Evolutionary conservation across 1,284 basidiomycete species (phyloP).

Genomic region (Macrocystidia cucumis): DNA sequence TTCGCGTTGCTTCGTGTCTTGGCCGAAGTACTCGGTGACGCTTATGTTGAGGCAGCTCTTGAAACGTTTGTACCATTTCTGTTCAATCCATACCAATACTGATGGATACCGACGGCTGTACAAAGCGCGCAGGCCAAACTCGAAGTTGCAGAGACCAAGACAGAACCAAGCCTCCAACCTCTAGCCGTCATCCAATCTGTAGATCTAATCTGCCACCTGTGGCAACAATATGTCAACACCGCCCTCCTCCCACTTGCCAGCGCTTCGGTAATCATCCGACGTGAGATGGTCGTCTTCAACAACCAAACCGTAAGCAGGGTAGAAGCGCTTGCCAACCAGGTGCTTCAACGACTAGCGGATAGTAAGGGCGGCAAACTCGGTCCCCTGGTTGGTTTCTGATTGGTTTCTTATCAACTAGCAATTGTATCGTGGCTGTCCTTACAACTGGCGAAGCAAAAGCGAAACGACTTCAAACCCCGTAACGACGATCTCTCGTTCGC

Average conservation of each 20-base stretch:
- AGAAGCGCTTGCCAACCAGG: conserved; percentile 79
- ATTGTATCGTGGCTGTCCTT: conserved; percentile 63
- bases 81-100: conserved; percentile 3
- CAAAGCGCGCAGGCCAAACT: conserved; percentile 65
- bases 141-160: conserved; percentile 67
- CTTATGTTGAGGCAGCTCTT: conserved; percentile 87
- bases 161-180: conserved; percentile 75
- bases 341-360: conserved; percentile 84
- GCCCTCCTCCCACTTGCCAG: conserved; percentile 87
- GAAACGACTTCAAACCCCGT: conserved; percentile 93
- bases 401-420: conserved; percentile 27
- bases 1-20: conserved; percentile 82
- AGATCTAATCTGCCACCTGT: conserved; percentile 91
- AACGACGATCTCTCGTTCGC: conserved; percentile 95
- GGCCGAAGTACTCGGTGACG: conserved; percentile 81
- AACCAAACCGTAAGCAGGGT: conserved; percentile 84
- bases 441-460: conserved; percentile 90
- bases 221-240: conserved; percentile 94
- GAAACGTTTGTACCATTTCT: conserved; percentile 64
- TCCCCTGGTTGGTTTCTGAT: conserved; percentile 1
- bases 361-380: conserved; percentile 35
- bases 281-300: conserved; percentile 94
- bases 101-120: conserved; percentile 5
- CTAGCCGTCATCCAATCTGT: conserved; percentile 65
- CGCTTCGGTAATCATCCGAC: conserved; percentile 78